Conservation (phyloP, 352 stramenopile species). For the Phytophthora hibernalis region DNA sequence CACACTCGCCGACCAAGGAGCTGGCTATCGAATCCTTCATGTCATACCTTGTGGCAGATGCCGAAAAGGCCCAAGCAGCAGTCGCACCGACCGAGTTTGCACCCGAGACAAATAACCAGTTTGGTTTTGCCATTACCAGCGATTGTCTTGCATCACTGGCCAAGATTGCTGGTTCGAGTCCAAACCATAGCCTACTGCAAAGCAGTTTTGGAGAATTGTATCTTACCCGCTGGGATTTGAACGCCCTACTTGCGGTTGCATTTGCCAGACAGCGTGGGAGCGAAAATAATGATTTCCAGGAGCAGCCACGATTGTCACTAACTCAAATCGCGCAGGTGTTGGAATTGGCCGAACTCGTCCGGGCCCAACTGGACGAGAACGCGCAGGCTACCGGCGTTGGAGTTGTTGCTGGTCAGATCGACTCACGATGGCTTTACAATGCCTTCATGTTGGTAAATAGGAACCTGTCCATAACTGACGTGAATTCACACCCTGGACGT, state of each 20-base stretch:
- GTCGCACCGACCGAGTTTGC: constrained; percentile 12
- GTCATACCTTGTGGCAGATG: constrained; percentile 45
- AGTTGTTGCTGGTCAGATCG: constrained; percentile 27
- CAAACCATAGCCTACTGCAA: constrained; percentile 14
- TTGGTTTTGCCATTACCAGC: constrained; percentile 17
- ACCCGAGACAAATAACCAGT: constrained; percentile 1
- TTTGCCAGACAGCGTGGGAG: constrained; percentile 50
- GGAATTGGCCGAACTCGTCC: constrained; percentile 30
- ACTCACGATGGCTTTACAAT: constrained; percentile 35
- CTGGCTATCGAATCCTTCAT: constrained; percentile 64
- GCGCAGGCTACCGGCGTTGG: constrained; percentile 10
- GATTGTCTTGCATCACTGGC: constrained; percentile 46
- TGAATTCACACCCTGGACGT: not conserved
- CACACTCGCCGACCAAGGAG: constrained; percentile 53
- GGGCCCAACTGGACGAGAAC: constrained; percentile 27
- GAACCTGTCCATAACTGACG: not conserved
- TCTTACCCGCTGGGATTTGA: constrained; percentile 55
- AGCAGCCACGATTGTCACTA: constrained; percentile 36
- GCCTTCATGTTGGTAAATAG: constrained; percentile 32
- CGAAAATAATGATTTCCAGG: constrained; percentile 50
- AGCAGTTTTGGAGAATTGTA: constrained; percentile 59
- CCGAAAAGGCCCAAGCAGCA: constrained; percentile 25
- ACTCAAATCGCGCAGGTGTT: constrained; percentile 51
- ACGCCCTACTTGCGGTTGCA: constrained; percentile 45
- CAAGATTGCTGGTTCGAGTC: constrained; percentile 44